Conservation (phyloP, 1,284 basidiomycete genomes). For the Anthracocystis walkeri region DNA sequence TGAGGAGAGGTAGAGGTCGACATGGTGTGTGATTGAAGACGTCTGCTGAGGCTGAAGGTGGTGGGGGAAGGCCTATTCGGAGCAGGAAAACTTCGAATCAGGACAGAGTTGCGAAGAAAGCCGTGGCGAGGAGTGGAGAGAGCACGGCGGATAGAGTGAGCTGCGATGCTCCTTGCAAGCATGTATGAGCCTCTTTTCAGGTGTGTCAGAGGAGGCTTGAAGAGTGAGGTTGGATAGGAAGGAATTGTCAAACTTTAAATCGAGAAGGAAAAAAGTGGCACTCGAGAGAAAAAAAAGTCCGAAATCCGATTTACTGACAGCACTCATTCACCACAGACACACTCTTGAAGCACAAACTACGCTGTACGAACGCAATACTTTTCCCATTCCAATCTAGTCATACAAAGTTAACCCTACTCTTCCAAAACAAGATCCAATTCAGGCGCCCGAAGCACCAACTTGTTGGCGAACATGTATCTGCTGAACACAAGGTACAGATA, state of each 20-base stretch:
- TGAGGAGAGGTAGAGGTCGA: not conserved
- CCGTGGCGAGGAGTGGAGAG: not conserved
- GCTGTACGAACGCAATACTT: not conserved
- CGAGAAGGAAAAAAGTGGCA: not conserved
- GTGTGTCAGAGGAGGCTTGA: not conserved
- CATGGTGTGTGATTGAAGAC: slow-evolving; percentile 4
- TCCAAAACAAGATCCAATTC: slow-evolving; percentile 18
- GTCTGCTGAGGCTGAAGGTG: not conserved
- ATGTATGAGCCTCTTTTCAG: slow-evolving; percentile 20
- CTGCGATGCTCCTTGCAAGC: slow-evolving; percentile 11
- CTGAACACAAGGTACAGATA: slow-evolving; percentile 63
- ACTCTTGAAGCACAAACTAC: not conserved
- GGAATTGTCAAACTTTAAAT: not conserved
- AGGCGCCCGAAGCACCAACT: slow-evolving; percentile 33
- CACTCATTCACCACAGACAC: not conserved
- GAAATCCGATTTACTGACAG: slow-evolving; percentile 2
- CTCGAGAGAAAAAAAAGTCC: not conserved
- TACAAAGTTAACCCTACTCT: not conserved
- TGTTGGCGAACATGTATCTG: slow-evolving; percentile 59
- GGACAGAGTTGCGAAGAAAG: not conserved
- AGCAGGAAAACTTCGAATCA: not conserved
- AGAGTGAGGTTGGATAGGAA: not conserved
- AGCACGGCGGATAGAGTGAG: slow-evolving; percentile 6
- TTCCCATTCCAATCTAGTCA: not conserved
- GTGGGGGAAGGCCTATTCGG: no score